Base-by-base conservation (phyloP, 352 stramenopile genomes). In the Blastocystis sp. region DNA sequence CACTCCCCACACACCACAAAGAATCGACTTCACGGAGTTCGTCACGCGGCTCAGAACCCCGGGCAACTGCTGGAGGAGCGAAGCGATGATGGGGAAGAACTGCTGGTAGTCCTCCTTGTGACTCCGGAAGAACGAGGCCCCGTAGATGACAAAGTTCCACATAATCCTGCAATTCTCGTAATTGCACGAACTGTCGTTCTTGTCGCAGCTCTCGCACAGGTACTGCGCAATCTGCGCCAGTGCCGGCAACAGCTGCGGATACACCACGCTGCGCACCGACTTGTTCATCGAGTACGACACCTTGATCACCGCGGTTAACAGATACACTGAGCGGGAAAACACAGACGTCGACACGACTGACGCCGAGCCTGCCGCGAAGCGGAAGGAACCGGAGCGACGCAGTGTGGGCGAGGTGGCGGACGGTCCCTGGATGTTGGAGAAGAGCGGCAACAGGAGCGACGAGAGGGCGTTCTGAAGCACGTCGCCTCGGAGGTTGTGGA, bases 131-230 rank as follows among this genome's bases (percentile, higher is more conserved):
- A 85, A 70, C 6, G 31, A 29, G 21, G 74, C 29, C 31, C 24
- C 50, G 51, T 67, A 67, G 10, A 85, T 37, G 2, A 70, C 50
- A 24, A 62, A 85, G 51, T 85, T 85, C 74, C 74, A 85, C 24
- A 67, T n/a, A 50, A 85, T 50, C 10, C 74, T 50, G 16, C 41
- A 85, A 31, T 66, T 67, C 55, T 85, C 74, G 60, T 85, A 85
- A 45, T 67, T 66, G 19, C 24, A 19, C 1, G 74, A 67, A 63
- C 61, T 85, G 13, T 85, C 74, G 37, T 69, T 85, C 74, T 69
- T 66, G 21, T 39, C 26, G 29, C 71, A 67, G 6, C 31, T 37
- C 24, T 85, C 50, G 51, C 16, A 29, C 21, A 85, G 74, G 4
- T 12, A 26, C 51, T 85, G 74, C 24, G 74, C 50, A 10, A 85